Base-by-base conservation (phyloP, 345 rosid species). In the Camelina neglecta region DNA sequence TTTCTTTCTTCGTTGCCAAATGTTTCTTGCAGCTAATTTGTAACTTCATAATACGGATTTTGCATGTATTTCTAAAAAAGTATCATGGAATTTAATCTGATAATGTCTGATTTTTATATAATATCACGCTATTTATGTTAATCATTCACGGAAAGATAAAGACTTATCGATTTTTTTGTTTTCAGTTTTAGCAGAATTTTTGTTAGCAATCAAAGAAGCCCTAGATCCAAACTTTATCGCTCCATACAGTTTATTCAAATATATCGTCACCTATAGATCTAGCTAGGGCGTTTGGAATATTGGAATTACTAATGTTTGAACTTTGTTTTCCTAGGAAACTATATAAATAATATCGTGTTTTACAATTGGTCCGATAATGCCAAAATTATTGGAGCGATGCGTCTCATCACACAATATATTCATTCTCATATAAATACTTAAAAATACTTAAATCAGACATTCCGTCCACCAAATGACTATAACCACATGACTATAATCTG, bases 261-360 rank as follows among this genome's bases (percentile, higher is more conserved):
- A 10, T 11, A 36, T 6, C 15, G 8, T 35, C n/a, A 10, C 11
- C 42, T 58, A 58, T 58, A n/a, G 4, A 58, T 58, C 62, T 58
- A 58, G 13, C 62, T 58, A 58, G 23, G 42, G n/a, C 9, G 41
- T 31, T 58, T n/a, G 42, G 23, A n/a, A 31, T 57, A 57, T n/a
- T 57, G 60, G 8, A 15, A 20, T 35, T 16, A 12, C 45, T 36
- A 16, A 36, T 60, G 29, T 18, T 18, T 41, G 23, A 10, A 36
- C 41, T 57, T 58, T 1, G 23, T 33, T 58, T 57, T 18, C 36
- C 9, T 18, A 59, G 44, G 45, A 59, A 59, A 59, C 26, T 59
- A 4, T 35, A 16, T 2, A 4, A 16, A 16, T 9, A 16, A 16
- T 9, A 18, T 35, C 6, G 12, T 8, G 33, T 31, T 60, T 20